These are phyloP conservation scores for Babesia ovis DNA, from an alignment of 169 alveolate genomes.

Conservation along the genomic window DNA sequence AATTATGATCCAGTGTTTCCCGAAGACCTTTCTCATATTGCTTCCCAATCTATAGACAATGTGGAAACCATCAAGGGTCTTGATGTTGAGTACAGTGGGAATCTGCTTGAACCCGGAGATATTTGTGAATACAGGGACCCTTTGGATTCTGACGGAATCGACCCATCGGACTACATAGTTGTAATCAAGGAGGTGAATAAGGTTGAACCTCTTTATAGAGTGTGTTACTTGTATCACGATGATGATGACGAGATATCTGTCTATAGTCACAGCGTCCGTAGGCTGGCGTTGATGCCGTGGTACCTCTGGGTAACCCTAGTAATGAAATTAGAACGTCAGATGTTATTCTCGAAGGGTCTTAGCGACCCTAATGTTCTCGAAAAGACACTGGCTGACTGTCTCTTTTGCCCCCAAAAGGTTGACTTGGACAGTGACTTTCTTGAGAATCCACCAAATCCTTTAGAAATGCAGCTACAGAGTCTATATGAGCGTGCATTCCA, in stretches of 20 bases:
- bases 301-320: conserved; percentile 50
- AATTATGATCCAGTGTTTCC: conserved; percentile 5
- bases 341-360: conserved; percentile 14
- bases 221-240: conserved; percentile 56
- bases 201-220: conserved; percentile 54
- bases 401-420: conserved; percentile 16
- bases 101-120: conserved; percentile 55
- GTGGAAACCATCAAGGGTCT: conserved; percentile 47
- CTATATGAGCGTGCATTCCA: conserved; percentile 1
- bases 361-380: neutral
- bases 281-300: conserved; percentile 56
- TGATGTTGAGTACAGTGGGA: conserved; percentile 41
- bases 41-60: conserved; percentile 1
- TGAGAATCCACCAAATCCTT: conserved; percentile 53
- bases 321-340: conserved; percentile 24
- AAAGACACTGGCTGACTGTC: neutral
- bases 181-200: conserved; percentile 30
- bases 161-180: conserved; percentile 64
- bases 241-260: conserved; percentile 42
- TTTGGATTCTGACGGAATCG: conserved; percentile 48
- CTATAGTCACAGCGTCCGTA: conserved; percentile 46
- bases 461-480: conserved; percentile 42
- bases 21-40: neutral
- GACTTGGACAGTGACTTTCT: conserved; percentile 21
- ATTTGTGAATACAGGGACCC: conserved; percentile 71